These are phyloP conservation scores for Amesomyces nigricolor DNA, from an alignment of 2,329 filamentous ascomycete species.

Conservation along the genomic window DNA sequence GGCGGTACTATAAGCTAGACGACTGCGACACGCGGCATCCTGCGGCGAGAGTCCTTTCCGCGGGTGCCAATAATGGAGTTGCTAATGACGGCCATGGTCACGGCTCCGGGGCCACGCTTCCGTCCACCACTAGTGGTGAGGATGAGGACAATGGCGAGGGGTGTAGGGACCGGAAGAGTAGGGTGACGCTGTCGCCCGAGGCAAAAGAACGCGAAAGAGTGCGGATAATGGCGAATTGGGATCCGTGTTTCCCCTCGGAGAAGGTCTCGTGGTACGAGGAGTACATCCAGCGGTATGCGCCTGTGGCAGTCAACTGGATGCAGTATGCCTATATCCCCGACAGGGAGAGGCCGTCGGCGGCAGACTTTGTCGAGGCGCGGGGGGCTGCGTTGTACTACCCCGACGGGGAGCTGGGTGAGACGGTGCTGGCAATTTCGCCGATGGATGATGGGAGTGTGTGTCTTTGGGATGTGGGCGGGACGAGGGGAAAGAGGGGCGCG, in stretches of 20 bases:
- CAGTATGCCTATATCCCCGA: conserved; percentile 48
- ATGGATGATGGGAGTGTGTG: conserved; percentile 84
- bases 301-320: conserved; percentile 71
- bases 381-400: conserved; percentile 65
- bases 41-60: background rate
- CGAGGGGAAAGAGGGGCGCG: conserved; percentile 49
- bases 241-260: conserved; percentile 68
- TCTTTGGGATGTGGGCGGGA: conserved; percentile 70
- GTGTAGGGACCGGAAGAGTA: conserved; percentile 24
- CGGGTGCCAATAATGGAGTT: background rate
- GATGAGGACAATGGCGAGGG: background rate
- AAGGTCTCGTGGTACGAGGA: conserved; percentile 80
- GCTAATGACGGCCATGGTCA: background rate
- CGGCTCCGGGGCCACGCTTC: background rate
- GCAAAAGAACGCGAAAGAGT: conserved; percentile 38
- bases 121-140: background rate
- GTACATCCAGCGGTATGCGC: conserved; percentile 75
- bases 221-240: conserved; percentile 72
- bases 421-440: conserved; percentile 62
- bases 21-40: background rate
- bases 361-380: conserved; percentile 58
- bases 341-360: conserved; percentile 30
- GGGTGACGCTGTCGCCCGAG: conserved; percentile 8
- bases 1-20: conserved; percentile 37
- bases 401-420: conserved; percentile 41